Evolutionary conservation across 2,329 filamentous ascomycete species (phyloP).

Genomic region (Penicillium sp.): DNA sequence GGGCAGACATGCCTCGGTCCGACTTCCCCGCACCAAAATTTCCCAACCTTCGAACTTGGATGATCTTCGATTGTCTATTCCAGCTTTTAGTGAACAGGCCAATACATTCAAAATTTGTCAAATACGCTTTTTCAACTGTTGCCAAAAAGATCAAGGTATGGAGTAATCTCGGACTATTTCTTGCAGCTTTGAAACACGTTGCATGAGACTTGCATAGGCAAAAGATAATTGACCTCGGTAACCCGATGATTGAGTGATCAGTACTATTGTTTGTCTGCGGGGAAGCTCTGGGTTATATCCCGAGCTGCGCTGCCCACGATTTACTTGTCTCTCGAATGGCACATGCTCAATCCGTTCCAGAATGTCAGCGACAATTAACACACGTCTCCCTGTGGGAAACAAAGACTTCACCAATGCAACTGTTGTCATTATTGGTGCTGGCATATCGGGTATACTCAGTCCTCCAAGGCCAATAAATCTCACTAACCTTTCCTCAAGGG

Average conservation of each 20-base stretch:
- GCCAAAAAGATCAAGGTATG: not conserved
- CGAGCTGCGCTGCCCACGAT: not conserved
- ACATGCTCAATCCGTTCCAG: not conserved
- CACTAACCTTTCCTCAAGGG: conserved; percentile 24
- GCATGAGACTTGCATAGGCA: not conserved
- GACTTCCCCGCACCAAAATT: conserved; percentile 11
- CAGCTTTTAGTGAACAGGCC: not conserved
- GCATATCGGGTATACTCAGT: conserved; percentile 40
- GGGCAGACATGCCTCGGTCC: not conserved
- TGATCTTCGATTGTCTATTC: not conserved
- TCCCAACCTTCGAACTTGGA: not conserved
- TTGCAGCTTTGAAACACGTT: not conserved
- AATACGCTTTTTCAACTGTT: not conserved
- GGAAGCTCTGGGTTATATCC: not conserved
- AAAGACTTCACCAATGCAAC: conserved; percentile 45
- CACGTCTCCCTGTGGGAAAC: conserved; percentile 32
- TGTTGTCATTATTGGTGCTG: conserved; percentile 51
- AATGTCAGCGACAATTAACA: conserved; percentile 6
- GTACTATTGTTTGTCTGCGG: not conserved
- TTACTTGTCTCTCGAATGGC: not conserved
- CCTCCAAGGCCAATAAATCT: not conserved
- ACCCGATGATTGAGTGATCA: not conserved
- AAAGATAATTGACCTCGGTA: conserved; percentile 4
- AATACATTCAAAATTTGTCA: not conserved
- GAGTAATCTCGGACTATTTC: too few species aligned